Conservation (phyloP, 495 filamentous ascomycete genomes). For the Daldinia decipiens region DNA sequence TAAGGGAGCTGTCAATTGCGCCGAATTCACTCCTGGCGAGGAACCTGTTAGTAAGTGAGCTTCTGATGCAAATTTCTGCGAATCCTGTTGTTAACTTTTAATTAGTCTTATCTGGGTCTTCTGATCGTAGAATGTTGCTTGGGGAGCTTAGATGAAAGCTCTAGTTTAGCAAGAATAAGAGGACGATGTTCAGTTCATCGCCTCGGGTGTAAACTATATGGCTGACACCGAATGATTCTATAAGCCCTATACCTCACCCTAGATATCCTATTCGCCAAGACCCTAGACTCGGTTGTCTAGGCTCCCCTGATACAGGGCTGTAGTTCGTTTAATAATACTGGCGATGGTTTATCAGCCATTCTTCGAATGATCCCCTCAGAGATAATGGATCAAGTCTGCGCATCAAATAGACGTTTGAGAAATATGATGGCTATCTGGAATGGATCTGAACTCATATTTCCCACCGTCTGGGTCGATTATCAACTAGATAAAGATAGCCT, state of each 20-base stretch:
- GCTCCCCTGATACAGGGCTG: neutral
- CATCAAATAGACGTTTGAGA: neutral
- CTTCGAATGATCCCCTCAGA: neutral
- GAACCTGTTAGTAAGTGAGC: constrained; percentile 86
- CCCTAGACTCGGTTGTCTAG: neutral
- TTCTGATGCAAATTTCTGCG: neutral
- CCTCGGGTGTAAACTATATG: neutral
- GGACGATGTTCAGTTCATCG: neutral
- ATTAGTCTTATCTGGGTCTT: constrained; percentile 84
- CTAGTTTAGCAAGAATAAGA: neutral
- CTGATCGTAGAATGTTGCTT: constrained; percentile 80
- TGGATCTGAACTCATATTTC: neutral
- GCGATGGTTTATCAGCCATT: neutral
- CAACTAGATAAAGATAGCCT: neutral
- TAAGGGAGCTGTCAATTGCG: constrained; percentile 94
- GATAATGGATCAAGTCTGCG: neutral
- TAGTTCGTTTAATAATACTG: neutral
- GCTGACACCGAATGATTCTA: neutral
- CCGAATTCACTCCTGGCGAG: constrained; percentile 81
- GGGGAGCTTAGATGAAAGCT: constrained; percentile 72
- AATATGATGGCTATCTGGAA: neutral
- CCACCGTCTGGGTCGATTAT: neutral
- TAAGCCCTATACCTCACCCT: neutral
- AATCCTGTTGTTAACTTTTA: constrained; percentile 6
- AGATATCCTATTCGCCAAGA: neutral